Base-by-base conservation (phyloP, 805 yeast species). In the Clavispora carvajalis region DNA sequence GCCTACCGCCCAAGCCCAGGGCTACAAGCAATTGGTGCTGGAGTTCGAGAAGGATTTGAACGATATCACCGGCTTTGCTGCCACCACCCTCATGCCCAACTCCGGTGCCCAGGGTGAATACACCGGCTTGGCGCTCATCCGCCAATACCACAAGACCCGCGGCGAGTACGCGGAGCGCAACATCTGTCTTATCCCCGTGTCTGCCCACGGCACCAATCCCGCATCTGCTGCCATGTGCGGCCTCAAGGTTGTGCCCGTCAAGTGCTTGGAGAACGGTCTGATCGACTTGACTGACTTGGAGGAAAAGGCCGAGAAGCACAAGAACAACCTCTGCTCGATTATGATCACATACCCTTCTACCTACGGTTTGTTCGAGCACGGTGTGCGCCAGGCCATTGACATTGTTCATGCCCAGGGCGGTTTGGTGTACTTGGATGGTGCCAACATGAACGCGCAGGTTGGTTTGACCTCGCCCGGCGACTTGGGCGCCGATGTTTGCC, bases 51-150 rank as follows among this genome's bases (percentile, higher is more conserved):
- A 71, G 26, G 98, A 93, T 63, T 71, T 93, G 51, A 85, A 90
- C 41, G 87, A 85, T 48, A 90, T 93, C 48, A 91, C 99, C 9
- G 98, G 98, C 0, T 88, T 93, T 56, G 86, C 81, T 45, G 91
- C 86, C 30, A 83, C 95, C 16, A 85, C 97, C 2, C 69, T 87
- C 44, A 95, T 88, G 82, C 99, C 99, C 47, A 93, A 93, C 61
- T 87, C 97, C 29, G 99, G 99, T 51, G 98, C 99, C 29, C 96
- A 91, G 65, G 99, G 99, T 63, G 99, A 93, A 65, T 93, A 85
- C 66, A 79, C 98, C 12, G 99, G 99, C 22, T 72, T 93, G 45
- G 78, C 95, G 44, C 88, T 89, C 34, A 91, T 93, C 51, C 76
- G 80, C 51, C 77, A 84, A 28, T 93, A 86, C 60, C 77, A 85